Conservation (phyloP, 2,329 filamentous ascomycete species). For the Teratosphaeria viscida region DNA sequence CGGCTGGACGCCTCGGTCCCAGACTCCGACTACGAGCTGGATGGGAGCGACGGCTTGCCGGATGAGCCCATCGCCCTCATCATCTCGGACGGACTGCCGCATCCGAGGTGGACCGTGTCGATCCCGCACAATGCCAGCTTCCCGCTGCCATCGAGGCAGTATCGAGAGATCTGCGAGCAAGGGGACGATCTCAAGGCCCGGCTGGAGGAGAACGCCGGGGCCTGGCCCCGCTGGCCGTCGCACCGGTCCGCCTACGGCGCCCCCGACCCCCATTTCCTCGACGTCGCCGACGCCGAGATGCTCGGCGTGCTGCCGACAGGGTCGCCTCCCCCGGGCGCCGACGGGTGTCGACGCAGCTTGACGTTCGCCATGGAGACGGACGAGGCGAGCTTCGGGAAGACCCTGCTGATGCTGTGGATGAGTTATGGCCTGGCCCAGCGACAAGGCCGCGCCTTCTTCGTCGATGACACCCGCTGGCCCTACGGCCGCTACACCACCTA, state of each 20-base stretch:
- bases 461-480: constrained; percentile 74
- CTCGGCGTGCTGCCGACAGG: constrained; percentile 44
- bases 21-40: constrained; percentile 47
- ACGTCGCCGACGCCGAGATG: constrained; percentile 60
- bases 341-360: constrained; percentile 58
- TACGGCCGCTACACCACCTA: constrained; percentile 67
- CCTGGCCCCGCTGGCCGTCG: constrained; percentile 24
- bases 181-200: constrained; percentile 33
- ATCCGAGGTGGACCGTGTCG: constrained; percentile 67
- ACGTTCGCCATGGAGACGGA: constrained; percentile 67
- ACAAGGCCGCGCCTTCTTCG: constrained; percentile 67
- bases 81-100: constrained; percentile 54
- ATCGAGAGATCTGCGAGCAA: constrained; percentile 56
- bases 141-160: constrained; percentile 55
- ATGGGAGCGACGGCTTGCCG: constrained; percentile 55
- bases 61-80: constrained; percentile 63
- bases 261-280: constrained; percentile 59
- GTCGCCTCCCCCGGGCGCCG: constrained; percentile 16
- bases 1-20: not conserved
- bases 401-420: constrained; percentile 71
- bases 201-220: constrained; percentile 15
- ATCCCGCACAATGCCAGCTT: constrained; percentile 60
- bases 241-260: constrained; percentile 47
- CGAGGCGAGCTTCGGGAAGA: constrained; percentile 67
- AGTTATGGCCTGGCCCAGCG: constrained; percentile 69